Base-by-base conservation (phyloP, 257 asterid genomes). In the Ophiorrhiza pumila region DNA sequence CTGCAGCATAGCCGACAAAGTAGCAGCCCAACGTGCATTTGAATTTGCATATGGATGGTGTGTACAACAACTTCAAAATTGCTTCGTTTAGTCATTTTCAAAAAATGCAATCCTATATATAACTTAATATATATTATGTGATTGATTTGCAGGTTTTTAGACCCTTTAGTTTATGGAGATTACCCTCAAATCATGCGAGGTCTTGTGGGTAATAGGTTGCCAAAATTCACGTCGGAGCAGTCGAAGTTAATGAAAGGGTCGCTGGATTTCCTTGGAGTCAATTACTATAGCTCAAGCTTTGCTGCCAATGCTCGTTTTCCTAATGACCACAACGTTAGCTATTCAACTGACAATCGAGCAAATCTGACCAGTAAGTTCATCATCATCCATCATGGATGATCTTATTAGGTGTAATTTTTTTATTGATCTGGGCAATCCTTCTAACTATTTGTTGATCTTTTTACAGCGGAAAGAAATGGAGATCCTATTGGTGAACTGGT, bases 191-290 rank as follows among this genome's bases (percentile, higher is more conserved):
- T 5, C 55, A 87, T 90, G 93, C 55, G 27, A 9, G 11, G 27
- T 5, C 42, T 77, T 0, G 88, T 86, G 7, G 82, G 86, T 4
- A 45, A 78, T 11, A 71, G 94, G 31, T 52, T 88, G n/a, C 96
- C 94, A 34, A 71, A 64, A 29, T 90, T 90, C 65, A 80, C 81
- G 0, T 13, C 61, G 0, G 52, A 75, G 62, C 75, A 85, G 69
- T 71, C 67, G 22, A 67, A n/a, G 22, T 8, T 78, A 69, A 15
- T 87, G 63, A 85, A 82, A 50, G 87, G 89, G 9, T 89, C 96
- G 0, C 77, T 27, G 12, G 96, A 87, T 71, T 89, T 81, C 50
- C 31, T 83, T 29, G 93, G 96, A 74, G 1, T 84, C n/a, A 89
- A 89, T 79, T 87, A 89, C 79, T 87, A 89, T 57, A 82, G 87